Conservation (phyloP, 768 basidiomycete species). For the Lentinula guzmanii region DNA sequence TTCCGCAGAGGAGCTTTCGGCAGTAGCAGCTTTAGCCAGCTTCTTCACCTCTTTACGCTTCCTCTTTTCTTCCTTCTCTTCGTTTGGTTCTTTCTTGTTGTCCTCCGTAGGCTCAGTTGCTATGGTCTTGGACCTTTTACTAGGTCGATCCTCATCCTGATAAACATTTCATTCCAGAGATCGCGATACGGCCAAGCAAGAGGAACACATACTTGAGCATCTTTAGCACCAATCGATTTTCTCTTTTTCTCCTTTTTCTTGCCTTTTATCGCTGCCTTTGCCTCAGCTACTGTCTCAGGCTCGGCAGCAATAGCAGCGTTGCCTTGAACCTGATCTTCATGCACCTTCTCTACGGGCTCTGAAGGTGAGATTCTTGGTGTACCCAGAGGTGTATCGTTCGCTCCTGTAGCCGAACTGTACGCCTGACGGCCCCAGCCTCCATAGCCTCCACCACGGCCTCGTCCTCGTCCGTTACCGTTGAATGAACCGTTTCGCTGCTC, state of each 20-base stretch:
- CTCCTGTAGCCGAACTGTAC: slow-evolving; percentile 41
- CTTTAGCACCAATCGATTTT: slow-evolving; percentile 23
- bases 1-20: slow-evolving; percentile 8
- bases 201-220: slow-evolving; percentile 15
- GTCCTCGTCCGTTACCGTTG: slow-evolving; percentile 18
- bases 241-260: slow-evolving; percentile 33
- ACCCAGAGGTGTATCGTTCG: slow-evolving; percentile 70
- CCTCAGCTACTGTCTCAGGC: neutral
- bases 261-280: slow-evolving; percentile 21
- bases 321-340: slow-evolving; percentile 11
- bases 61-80: slow-evolving; percentile 11
- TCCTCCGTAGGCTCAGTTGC: slow-evolving; percentile 18
- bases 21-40: slow-evolving; percentile 11
- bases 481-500: slow-evolving; percentile 8
- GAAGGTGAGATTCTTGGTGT: slow-evolving; percentile 48
- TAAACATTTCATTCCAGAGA: neutral
- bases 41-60: slow-evolving; percentile 13
- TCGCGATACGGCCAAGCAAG: neutral
- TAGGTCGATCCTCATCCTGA: slow-evolving; percentile 8
- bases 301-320: neutral
- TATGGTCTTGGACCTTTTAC: slow-evolving; percentile 26
- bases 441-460: slow-evolving; percentile 28
- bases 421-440: slow-evolving; percentile 21
- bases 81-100: neutral
- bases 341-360: slow-evolving; percentile 9